Evolutionary conservation across 768 basidiomycete genomes (phyloP).

Genomic region (Leccinellum albellum): DNA sequence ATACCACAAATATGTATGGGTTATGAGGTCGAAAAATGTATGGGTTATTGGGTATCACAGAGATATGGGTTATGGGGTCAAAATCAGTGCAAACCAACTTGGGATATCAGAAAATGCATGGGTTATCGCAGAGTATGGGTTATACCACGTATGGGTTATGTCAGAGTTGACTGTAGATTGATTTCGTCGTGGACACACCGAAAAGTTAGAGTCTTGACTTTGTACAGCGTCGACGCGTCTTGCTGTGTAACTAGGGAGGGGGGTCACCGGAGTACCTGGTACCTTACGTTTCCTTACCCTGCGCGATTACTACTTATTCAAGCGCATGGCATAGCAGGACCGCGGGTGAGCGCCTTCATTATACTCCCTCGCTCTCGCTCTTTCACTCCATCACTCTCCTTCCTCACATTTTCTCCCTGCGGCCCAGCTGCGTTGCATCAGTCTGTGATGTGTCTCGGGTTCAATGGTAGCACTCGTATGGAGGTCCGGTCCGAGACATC

Average conservation of each 20-base stretch:
- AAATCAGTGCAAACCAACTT: too few relatives aligned
- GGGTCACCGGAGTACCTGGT: neutral
- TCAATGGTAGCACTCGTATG: slow-evolving; percentile 27
- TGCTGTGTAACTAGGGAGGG: neutral
- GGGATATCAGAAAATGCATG: too few relatives aligned
- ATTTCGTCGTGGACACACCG: neutral
- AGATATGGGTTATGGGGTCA: too few relatives aligned
- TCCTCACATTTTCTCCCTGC: neutral
- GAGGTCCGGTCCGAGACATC: slow-evolving; percentile 16
- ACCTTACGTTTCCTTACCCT: neutral
- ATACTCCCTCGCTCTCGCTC: neutral
- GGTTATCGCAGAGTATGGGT: too few relatives aligned
- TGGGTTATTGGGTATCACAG: too few relatives aligned
- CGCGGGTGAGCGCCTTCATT: neutral
- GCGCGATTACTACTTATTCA: neutral
- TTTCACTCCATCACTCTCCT: neutral
- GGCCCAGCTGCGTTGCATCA: neutral
- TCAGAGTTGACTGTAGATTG: too few relatives aligned
- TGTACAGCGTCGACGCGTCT: neutral
- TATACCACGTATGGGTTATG: too few relatives aligned
- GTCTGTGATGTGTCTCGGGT: slow-evolving; percentile 21
- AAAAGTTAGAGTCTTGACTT: neutral
- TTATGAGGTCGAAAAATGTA: too few relatives aligned
- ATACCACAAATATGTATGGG: too few relatives aligned
- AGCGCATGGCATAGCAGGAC: neutral